Evolutionary conservation across 2,329 filamentous ascomycete species (phyloP).

Genomic region (Teratosphaeria destructans): DNA sequence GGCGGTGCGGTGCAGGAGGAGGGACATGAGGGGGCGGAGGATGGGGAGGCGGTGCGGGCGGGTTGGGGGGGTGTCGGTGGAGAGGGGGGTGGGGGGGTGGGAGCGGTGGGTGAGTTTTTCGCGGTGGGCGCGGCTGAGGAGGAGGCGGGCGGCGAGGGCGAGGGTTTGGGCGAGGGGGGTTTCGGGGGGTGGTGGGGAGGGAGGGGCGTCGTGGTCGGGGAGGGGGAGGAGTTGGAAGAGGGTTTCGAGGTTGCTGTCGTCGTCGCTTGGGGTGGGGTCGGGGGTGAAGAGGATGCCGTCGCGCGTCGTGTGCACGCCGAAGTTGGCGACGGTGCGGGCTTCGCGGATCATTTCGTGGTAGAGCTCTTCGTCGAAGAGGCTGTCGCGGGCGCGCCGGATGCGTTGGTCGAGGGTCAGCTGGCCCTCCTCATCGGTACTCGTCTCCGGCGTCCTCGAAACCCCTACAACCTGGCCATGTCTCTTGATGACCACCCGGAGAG

Average conservation of each 20-base stretch:
- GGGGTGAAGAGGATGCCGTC: slow-evolving; percentile 27
- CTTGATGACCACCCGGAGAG: slow-evolving; percentile 58
- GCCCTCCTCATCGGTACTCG: slow-evolving; percentile 27
- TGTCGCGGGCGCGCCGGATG: slow-evolving; percentile 66
- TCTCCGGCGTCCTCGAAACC: slow-evolving; percentile 30
- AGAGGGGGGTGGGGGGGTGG: slow-evolving; percentile 47
- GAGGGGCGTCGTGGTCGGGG: slow-evolving; percentile 30
- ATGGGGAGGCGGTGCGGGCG: slow-evolving; percentile 45
- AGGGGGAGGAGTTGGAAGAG: slow-evolving; percentile 58
- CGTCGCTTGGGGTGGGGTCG: not conserved
- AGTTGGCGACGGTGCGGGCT: slow-evolving; percentile 59
- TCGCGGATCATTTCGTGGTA: slow-evolving; percentile 85
- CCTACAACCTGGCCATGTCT: slow-evolving; percentile 50
- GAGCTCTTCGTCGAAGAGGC: slow-evolving; percentile 72
- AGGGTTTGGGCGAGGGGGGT: slow-evolving; percentile 53
- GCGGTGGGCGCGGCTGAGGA: slow-evolving; percentile 70
- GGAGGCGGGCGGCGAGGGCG: slow-evolving; percentile 58
- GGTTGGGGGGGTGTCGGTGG: slow-evolving; percentile 30
- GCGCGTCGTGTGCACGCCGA: slow-evolving; percentile 54
- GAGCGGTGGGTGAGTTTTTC: slow-evolving; percentile 62
- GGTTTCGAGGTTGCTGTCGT: slow-evolving; percentile 47
- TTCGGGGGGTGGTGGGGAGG: slow-evolving; percentile 7
- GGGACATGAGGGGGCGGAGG: slow-evolving; percentile 47
- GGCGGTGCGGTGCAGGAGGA: slow-evolving; percentile 40
- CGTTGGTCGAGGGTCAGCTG: slow-evolving; percentile 54